Evolutionary conservation across 2,329 filamentous ascomycete species (phyloP).

Genomic region (Chaetothyriales sp.): DNA sequence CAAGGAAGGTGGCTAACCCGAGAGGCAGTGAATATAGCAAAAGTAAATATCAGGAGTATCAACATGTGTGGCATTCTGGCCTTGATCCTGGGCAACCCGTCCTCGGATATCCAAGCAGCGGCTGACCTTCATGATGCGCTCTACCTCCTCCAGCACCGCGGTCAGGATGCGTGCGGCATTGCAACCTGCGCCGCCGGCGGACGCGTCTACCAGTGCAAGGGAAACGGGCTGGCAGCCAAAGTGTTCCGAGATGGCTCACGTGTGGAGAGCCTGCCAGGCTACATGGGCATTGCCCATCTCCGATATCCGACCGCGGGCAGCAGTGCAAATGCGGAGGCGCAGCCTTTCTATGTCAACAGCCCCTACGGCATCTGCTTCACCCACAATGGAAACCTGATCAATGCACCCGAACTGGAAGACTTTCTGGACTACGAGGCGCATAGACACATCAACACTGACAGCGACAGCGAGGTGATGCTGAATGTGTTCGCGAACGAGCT

Average conservation of each 20-base stretch:
- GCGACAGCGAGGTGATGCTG: slow-evolving; percentile 73
- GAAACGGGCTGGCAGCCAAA: slow-evolving; percentile 72
- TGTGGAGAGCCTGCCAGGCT: slow-evolving; percentile 62
- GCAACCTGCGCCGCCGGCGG: slow-evolving; percentile 61
- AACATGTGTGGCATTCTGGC: slow-evolving; percentile 52
- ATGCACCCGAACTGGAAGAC: slow-evolving; percentile 53
- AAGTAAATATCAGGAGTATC: slow-evolving; percentile 2
- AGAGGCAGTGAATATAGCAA: background rate
- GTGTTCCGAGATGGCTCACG: slow-evolving; percentile 72
- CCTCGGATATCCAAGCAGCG: slow-evolving; percentile 38
- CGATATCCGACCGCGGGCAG: slow-evolving; percentile 83
- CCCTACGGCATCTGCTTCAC: slow-evolving; percentile 71
- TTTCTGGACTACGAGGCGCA: slow-evolving; percentile 67
- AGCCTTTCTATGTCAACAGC: slow-evolving; percentile 84
- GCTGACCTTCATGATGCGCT: slow-evolving; percentile 57
- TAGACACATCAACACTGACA: slow-evolving; percentile 81
- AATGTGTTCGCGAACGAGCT: slow-evolving; percentile 79
- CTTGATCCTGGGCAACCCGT: slow-evolving; percentile 45
- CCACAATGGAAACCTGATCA: slow-evolving; percentile 83
- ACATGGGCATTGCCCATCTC: slow-evolving; percentile 74
- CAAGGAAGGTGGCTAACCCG: background rate
- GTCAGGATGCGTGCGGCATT: slow-evolving; percentile 81
- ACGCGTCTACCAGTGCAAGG: slow-evolving; percentile 78
- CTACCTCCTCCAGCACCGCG: slow-evolving; percentile 62
- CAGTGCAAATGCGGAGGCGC: slow-evolving; percentile 69